phyloP scores from a whole-genome alignment of 179 eudicot species.

The Silene vulgaris region DNA sequence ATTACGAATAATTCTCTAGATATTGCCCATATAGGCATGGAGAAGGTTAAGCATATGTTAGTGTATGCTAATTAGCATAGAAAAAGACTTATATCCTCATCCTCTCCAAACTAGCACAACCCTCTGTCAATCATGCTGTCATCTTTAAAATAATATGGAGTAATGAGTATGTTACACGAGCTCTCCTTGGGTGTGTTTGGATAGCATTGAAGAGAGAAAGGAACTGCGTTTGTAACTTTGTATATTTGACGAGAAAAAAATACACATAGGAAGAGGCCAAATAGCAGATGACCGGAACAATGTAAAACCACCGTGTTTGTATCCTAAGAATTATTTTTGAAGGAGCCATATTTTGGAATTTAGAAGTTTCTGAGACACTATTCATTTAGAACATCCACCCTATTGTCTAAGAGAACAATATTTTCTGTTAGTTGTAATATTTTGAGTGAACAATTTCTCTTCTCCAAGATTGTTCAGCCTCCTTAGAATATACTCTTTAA shows the following conservation, averaged over 20 bases:
- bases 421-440: neutral
- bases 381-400: neutral
- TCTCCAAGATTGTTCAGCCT: neutral
- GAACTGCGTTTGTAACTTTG: neutral
- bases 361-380: neutral
- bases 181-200: neutral
- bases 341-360: neutral
- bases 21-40: neutral
- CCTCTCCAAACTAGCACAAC: too few relatives aligned
- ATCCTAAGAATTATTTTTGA: neutral
- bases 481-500: neutral
- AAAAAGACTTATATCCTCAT: too few relatives aligned
- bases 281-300: neutral
- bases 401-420: neutral
- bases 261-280: neutral
- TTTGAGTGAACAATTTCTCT: neutral
- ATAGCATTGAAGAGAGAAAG: neutral
- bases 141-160: too few relatives aligned
- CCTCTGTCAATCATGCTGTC: too few relatives aligned
- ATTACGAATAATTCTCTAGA: too few relatives aligned
- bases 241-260: too few relatives aligned
- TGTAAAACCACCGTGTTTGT: neutral
- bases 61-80: too few relatives aligned
- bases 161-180: neutral
- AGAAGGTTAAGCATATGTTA: too few relatives aligned